Conservation (phyloP, 148 eudicot species). For the Diospyros kaki region DNA sequence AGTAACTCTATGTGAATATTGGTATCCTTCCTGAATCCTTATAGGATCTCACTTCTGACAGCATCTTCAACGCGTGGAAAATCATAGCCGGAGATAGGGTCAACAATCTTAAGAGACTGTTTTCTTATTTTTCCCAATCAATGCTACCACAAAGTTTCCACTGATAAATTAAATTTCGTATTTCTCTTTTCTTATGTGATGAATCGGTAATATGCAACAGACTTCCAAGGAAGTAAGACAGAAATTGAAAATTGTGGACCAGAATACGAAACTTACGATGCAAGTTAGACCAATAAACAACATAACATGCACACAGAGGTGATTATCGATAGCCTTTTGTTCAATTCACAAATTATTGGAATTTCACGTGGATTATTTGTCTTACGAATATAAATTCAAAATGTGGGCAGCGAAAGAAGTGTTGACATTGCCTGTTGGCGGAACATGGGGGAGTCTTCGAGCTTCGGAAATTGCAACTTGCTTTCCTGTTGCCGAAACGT, state of each 20-base stretch:
- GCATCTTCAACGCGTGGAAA: no score
- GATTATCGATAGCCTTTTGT: not conserved
- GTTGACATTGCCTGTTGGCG: slow-evolving; percentile 14
- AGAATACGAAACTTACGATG: no score
- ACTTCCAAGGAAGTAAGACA: no score
- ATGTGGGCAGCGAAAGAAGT: not conserved
- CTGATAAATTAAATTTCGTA: not conserved
- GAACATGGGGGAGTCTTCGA: slow-evolving; percentile 25
- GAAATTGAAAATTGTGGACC: no score
- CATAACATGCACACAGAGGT: not conserved
- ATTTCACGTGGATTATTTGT: not conserved
- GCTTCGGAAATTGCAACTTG: slow-evolving; percentile 16
- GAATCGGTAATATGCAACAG: no score
- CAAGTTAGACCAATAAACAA: no score
- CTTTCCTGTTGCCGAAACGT: slow-evolving; percentile 13
- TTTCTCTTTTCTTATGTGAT: not conserved
- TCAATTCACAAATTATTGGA: not conserved
- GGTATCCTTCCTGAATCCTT: no score
- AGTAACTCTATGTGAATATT: no score
- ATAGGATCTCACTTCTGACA: no score
- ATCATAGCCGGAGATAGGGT: not conserved
- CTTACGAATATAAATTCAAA: not conserved
- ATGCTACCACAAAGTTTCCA: not conserved
- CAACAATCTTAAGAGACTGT: not conserved
- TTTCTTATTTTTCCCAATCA: not conserved